Conservation (phyloP, 805 yeast genomes). For the Candida maesae region DNA sequence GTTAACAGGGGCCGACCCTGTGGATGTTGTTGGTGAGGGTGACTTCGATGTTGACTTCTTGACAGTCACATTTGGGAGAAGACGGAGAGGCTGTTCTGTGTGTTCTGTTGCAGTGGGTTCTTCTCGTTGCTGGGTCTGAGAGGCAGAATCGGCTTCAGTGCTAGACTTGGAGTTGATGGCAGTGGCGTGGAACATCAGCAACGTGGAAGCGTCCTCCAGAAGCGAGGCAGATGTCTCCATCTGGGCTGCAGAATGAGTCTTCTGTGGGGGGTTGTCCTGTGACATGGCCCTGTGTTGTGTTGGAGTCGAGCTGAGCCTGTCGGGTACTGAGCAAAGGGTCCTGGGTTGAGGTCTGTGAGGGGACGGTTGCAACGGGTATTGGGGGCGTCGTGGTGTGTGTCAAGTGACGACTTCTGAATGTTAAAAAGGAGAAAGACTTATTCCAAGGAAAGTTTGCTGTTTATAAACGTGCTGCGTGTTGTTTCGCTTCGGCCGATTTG, state of each 20-base stretch:
- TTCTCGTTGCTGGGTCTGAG: constrained; percentile 1
- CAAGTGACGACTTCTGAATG: too few relatives aligned
- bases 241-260: not conserved
- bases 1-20: not conserved
- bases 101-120: not conserved
- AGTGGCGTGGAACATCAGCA: constrained; percentile 56
- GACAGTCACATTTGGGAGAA: constrained; percentile 2
- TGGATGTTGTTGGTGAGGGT: constrained; percentile 1
- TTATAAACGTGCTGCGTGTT: too few relatives aligned
- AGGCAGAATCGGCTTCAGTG: not conserved
- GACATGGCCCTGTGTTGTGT: constrained; percentile 1
- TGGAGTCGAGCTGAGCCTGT: not conserved
- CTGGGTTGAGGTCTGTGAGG: too few relatives aligned
- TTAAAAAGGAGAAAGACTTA: too few relatives aligned
- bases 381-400: too few relatives aligned
- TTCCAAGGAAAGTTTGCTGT: too few relatives aligned
- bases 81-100: not conserved
- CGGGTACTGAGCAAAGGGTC: too few relatives aligned
- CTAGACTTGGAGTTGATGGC: constrained; percentile 32
- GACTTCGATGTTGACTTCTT: constrained; percentile 4
- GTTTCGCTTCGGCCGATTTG: too few relatives aligned
- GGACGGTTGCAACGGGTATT: too few relatives aligned
- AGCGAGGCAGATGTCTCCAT: constrained; percentile 26
- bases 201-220: constrained; percentile 58
- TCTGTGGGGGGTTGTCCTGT: not conserved